Base-by-base conservation (phyloP, 805 yeast species). In the Limtongozyma cylindracea region DNA sequence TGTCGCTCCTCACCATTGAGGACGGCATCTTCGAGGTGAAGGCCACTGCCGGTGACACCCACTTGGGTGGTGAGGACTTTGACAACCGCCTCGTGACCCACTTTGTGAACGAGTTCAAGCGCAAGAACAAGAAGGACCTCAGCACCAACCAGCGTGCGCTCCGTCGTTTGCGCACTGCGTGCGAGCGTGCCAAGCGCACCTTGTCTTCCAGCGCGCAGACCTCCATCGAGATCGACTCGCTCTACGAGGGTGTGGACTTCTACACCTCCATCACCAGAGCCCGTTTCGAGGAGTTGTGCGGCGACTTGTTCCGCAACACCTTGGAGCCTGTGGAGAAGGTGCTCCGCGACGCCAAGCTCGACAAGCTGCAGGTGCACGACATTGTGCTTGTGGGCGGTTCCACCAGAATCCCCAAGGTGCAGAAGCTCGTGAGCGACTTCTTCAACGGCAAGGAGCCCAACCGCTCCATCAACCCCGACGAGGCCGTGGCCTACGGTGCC, bases 161-260 rank as follows among this genome's bases (percentile, higher is more conserved):
- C 49, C 77, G 96, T 66, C 78, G 95, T 70, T 66, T 82, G 53
- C 74, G 95, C 68, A 82, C 95, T 37, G 94, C 95, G 39, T 80
- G 93, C 61, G 96, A 82, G 65, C 73, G 96, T 57, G 96, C 96
- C 33, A 82, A 82, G 91, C 78, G 96, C 67, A 78, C 95, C 31
- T 65, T 82, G 43, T 84, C 95, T 19, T 80, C 94, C 17, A 74
- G 92, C 28, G 78, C 94, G 32, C 93, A 80, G 59, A 77, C 94
- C 34, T 69, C 93, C 18, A 63, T 82, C 34, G 95, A 82, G 61
- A 77, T 82, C 44, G 95, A 82, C 55, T 82, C 95, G 21, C 57
- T 82, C 39, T 78, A 47, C 55, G 94, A 80, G 58, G 95, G 95
- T 62, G 53, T 76, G 40, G 95, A 82, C 57, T 82, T 82, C 66